These are phyloP conservation scores for Potentilla sterilis DNA, from an alignment of 306 rosid species.

Conservation along the genomic window DNA sequence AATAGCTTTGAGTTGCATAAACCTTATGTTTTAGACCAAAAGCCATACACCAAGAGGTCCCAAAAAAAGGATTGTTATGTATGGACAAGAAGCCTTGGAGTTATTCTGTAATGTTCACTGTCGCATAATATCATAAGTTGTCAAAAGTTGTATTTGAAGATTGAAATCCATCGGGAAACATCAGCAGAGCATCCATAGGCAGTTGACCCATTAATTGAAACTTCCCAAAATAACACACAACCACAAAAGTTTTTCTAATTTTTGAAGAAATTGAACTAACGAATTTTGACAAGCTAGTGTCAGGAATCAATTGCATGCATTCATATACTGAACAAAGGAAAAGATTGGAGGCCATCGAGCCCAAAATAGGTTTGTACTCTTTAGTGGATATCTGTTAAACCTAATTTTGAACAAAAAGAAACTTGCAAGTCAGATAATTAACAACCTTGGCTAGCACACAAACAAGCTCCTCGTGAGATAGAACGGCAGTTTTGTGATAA, in stretches of 20 bases:
- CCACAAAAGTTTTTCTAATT: too few relatives aligned
- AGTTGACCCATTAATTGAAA: not conserved
- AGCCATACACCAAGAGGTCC: not conserved
- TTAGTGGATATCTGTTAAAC: not conserved
- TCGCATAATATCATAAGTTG: not conserved
- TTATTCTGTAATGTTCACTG: not conserved
- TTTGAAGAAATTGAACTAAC: not conserved
- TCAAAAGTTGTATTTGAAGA: not conserved
- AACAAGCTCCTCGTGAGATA: conserved; percentile 96
- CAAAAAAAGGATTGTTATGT: not conserved
- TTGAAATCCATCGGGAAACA: not conserved
- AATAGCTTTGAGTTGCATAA: not conserved
- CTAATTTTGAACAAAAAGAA: not conserved
- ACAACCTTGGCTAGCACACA: conserved; percentile 86
- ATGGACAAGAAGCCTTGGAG: not conserved
- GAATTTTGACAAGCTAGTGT: not conserved
- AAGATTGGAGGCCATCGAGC: not conserved
- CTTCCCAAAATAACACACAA: not conserved
- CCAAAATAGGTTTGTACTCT: not conserved
- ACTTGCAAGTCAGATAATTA: conserved; percentile 19
- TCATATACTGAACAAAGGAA: not conserved
- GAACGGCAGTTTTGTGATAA: conserved; percentile 79
- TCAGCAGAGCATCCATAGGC: not conserved
- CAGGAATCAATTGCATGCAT: not conserved
- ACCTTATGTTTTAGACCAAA: not conserved